These are phyloP conservation scores for Fragosphaeria purpurea DNA, from an alignment of 2,329 filamentous ascomycete genomes.

Conservation along the genomic window DNA sequence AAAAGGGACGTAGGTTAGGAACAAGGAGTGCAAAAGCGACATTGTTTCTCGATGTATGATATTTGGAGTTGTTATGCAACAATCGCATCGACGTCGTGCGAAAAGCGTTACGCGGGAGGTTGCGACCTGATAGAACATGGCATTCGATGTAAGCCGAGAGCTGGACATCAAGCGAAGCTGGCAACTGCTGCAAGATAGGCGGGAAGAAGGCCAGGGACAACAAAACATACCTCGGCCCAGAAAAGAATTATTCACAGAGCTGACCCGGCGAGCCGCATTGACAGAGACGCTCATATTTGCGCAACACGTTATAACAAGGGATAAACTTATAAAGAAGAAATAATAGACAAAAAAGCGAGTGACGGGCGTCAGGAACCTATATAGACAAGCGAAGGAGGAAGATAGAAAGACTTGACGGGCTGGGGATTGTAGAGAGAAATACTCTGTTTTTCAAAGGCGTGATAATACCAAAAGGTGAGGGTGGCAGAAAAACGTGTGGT, in stretches of 20 bases:
- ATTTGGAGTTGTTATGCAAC: slow-evolving; percentile 28
- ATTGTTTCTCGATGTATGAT: slow-evolving; percentile 34
- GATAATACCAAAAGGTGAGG: too few species aligned
- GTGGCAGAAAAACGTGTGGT: too few species aligned
- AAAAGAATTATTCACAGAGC: slow-evolving; percentile 41
- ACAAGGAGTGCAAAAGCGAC: slow-evolving; percentile 48
- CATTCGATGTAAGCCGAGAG: background rate
- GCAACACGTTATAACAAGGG: background rate
- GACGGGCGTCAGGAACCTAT: too few species aligned
- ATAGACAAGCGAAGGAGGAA: too few species aligned
- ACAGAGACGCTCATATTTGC: slow-evolving; percentile 45
- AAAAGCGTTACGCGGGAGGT: slow-evolving; percentile 34
- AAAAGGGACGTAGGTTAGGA: slow-evolving; percentile 40
- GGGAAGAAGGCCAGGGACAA: background rate
- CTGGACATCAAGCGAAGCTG: slow-evolving; percentile 13
- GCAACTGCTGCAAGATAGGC: slow-evolving; percentile 8
- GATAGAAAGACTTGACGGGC: too few species aligned
- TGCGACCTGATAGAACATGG: slow-evolving; percentile 27
- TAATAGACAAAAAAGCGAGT: background rate
- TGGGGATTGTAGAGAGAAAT: too few species aligned
- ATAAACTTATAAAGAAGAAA: background rate
- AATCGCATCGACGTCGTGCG: slow-evolving; percentile 37
- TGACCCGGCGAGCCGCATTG: slow-evolving; percentile 43
- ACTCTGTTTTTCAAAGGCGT: too few species aligned
- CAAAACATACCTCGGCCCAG: slow-evolving; percentile 32